These are phyloP conservation scores for Metschnikowia similis DNA, from an alignment of 805 yeast species.

Conservation along the genomic window DNA sequence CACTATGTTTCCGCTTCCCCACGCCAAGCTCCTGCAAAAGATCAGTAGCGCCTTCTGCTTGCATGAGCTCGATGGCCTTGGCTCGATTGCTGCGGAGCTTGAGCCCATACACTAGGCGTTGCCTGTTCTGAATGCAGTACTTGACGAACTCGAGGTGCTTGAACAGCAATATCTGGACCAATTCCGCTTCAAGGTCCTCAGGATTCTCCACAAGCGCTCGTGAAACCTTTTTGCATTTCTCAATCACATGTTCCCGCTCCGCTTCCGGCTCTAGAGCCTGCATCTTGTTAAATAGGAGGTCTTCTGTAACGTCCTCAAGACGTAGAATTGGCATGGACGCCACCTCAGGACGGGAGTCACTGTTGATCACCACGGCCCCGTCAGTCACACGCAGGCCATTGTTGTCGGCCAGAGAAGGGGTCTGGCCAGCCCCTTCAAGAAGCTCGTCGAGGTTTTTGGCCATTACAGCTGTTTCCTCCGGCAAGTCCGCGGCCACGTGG, in stretches of 20 bases:
- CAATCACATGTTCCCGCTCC: slow-evolving; percentile 35
- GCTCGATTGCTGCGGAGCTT: slow-evolving; percentile 34
- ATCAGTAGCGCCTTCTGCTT: slow-evolving; percentile 32
- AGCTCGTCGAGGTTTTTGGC: slow-evolving; percentile 12
- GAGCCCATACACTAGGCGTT: slow-evolving; percentile 51
- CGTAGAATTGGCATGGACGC: slow-evolving; percentile 1
- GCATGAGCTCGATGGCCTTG: slow-evolving; percentile 42
- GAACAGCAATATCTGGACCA: slow-evolving; percentile 49
- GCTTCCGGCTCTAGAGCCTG: slow-evolving; percentile 33
- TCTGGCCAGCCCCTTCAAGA: not conserved
- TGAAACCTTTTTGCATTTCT: slow-evolving; percentile 35
- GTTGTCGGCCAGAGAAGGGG: too few species aligned
- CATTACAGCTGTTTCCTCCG: slow-evolving; percentile 7
- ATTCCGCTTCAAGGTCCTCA: slow-evolving; percentile 48
- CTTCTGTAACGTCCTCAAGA: slow-evolving; percentile 12
- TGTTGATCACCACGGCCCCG: not conserved
- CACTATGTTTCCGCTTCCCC: slow-evolving; percentile 14
- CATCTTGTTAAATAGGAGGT: slow-evolving; percentile 27
- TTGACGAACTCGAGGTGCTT: slow-evolving; percentile 50
- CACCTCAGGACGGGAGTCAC: not conserved
- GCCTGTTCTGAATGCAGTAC: slow-evolving; percentile 47
- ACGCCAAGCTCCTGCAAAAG: slow-evolving; percentile 41
- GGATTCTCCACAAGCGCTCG: slow-evolving; percentile 31
- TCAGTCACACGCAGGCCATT: not conserved
- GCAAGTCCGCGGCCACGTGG: slow-evolving; percentile 15